Percentiles rank a stretch among this genome's conserved stretches.
Evolutionary conservation across 148 eudicot genomes (phyloP).

Genomic region (Cornus controversa): DNA sequence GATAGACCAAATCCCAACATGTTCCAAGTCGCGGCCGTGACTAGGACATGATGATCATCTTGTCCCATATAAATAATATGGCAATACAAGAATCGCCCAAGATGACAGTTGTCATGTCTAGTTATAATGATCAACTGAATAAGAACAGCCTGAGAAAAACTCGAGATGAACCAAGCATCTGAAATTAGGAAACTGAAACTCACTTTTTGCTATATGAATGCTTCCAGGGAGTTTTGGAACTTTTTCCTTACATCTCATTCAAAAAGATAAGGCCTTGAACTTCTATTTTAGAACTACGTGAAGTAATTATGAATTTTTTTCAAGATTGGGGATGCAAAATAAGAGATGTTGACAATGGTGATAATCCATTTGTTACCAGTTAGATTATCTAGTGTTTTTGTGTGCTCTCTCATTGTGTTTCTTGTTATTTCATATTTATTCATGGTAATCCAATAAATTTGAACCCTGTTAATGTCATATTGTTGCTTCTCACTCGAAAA

Average conservation of each 20-base stretch:
- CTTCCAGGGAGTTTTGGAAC: too few relatives aligned
- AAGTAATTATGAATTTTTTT: neutral
- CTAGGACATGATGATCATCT: neutral
- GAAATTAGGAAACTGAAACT: too few relatives aligned
- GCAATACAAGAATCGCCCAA: neutral
- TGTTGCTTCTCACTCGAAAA: neutral
- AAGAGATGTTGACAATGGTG: neutral
- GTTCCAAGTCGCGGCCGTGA: neutral
- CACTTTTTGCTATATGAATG: too few relatives aligned
- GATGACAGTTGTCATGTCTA: neutral
- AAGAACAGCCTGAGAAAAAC: neutral
- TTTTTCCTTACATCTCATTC: neutral
- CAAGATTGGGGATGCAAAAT: neutral
- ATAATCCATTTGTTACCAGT: neutral
- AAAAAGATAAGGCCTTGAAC: neutral
- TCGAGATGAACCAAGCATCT: neutral
- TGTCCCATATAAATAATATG: neutral
- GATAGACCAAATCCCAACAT: neutral
- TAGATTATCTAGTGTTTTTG: neutral
- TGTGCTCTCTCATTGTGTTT: too few relatives aligned
- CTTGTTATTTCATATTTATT: too few relatives aligned
- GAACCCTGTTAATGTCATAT: too few relatives aligned
- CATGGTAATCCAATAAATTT: too few relatives aligned
- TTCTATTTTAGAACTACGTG: neutral
- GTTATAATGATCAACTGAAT: neutral